Percentiles rank a stretch among this genome's conserved stretches.
These are phyloP conservation scores for Giardia muris DNA, from an alignment of 208 protist species.

Conservation along the genomic window DNA sequence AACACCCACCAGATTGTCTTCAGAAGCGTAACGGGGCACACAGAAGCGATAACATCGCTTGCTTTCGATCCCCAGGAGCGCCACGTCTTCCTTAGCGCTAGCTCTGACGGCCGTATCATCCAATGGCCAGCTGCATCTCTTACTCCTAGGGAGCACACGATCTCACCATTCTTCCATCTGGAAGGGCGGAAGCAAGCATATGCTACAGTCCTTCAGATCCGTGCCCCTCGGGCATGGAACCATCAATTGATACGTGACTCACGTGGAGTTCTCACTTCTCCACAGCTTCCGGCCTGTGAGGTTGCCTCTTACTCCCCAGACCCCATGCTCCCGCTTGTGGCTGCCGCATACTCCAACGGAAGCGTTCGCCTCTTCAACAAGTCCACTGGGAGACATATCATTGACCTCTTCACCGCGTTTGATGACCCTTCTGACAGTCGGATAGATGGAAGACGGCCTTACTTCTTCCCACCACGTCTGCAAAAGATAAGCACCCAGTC, in stretches of 20 bases:
- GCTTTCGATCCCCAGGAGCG: not conserved
- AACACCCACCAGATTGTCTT: not conserved
- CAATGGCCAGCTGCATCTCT: not conserved
- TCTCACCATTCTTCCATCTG: too few relatives aligned
- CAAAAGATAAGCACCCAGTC: too few relatives aligned
- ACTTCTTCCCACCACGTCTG: too few relatives aligned
- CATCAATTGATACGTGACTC: not conserved
- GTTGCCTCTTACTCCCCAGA: not conserved
- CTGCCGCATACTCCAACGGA: not conserved
- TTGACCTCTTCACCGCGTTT: not conserved
- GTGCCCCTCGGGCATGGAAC: not conserved
- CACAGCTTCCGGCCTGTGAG: not conserved
- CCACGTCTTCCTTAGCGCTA: not conserved
- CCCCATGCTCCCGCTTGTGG: not conserved
- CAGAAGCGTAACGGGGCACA: not conserved
- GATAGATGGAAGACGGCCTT: too few relatives aligned
- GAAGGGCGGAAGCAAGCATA: too few relatives aligned
- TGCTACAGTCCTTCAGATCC: not conserved
- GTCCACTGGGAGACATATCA: not conserved
- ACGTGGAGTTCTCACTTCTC: not conserved
- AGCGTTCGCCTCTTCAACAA: not conserved
- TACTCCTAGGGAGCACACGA: too few relatives aligned
- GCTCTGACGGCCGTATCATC: not conserved
- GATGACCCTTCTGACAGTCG: too few relatives aligned
- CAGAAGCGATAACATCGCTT: not conserved